phyloP scores from a whole-genome alignment of 441 rosid genomes.

The Omphalea diandra region DNA sequence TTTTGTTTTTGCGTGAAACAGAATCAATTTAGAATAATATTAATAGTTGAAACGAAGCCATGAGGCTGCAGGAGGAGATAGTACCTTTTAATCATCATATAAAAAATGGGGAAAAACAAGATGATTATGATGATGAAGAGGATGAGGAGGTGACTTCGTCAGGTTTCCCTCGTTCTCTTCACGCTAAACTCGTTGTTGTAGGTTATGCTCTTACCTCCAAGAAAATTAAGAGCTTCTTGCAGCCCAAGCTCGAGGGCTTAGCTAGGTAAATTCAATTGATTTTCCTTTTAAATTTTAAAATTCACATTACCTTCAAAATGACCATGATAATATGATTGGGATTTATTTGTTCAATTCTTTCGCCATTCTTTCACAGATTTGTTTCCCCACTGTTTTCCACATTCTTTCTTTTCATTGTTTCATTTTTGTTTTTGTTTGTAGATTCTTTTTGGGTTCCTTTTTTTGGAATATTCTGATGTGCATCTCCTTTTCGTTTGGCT shows the following conservation, averaged over 20 bases:
- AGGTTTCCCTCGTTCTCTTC: constrained; percentile 32
- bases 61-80: constrained; percentile 43
- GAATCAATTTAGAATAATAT: background rate
- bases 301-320: too few relatives aligned
- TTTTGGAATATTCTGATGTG: constrained; percentile 27
- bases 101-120: constrained; percentile 25
- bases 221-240: constrained; percentile 75
- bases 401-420: background rate
- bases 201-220: constrained; percentile 88
- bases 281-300: too few relatives aligned
- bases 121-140: constrained; percentile 8
- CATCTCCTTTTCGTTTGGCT: constrained; percentile 48
- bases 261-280: constrained; percentile 60
- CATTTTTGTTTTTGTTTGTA: background rate
- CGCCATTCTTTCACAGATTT: too few relatives aligned
- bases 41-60: too few relatives aligned
- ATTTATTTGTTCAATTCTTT: too few relatives aligned
- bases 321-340: too few relatives aligned
- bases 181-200: constrained; percentile 46
- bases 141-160: constrained; percentile 5
- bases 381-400: background rate
- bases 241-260: constrained; percentile 70
- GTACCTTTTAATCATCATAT: constrained; percentile 20
- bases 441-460: constrained; percentile 24
- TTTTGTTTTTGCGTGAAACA: background rate